Evolutionary conservation across 2,329 filamentous ascomycete species (phyloP).

Genomic region (Penicillium olsonii): DNA sequence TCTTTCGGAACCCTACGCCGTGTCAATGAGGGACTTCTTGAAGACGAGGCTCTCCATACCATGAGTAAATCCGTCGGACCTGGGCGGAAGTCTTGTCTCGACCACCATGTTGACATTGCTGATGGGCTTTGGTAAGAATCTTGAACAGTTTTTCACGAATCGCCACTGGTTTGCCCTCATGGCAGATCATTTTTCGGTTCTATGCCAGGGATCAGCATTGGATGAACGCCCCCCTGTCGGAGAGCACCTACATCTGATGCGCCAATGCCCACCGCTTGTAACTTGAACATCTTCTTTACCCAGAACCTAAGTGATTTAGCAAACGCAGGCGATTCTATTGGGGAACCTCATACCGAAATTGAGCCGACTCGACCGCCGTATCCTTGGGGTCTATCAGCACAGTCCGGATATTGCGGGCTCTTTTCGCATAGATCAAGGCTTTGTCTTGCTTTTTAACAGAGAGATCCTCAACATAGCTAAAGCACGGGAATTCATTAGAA

Average conservation of each 20-base stretch:
- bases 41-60: slow-evolving; percentile 35
- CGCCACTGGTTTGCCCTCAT: slow-evolving; percentile 55
- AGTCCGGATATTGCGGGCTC: slow-evolving; percentile 50
- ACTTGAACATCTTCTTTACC: slow-evolving; percentile 57
- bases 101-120: slow-evolving; percentile 54
- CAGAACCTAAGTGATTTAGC: slow-evolving; percentile 44
- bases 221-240: not conserved
- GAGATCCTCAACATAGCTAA: slow-evolving; percentile 51
- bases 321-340: not conserved
- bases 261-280: slow-evolving; percentile 43
- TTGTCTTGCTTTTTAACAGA: slow-evolving; percentile 56
- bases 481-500: not conserved
- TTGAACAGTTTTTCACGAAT: slow-evolving; percentile 54
- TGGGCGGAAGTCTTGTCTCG: slow-evolving; percentile 56
- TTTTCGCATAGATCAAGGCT: slow-evolving; percentile 50
- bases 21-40: slow-evolving; percentile 1
- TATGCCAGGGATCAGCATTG: slow-evolving; percentile 17
- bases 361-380: slow-evolving; percentile 52
- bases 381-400: slow-evolving; percentile 53
- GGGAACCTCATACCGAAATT: slow-evolving; percentile 46
- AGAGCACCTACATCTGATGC: slow-evolving; percentile 39
- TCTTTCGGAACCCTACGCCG: slow-evolving; percentile 53
- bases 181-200: slow-evolving; percentile 49
- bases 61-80: slow-evolving; percentile 53
- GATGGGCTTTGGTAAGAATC: slow-evolving; percentile 52